Percentiles rank a stretch among this genome's conserved stretches.
Evolutionary conservation across 257 asterid species (phyloP).

Genomic region (Forsythia suspensa): DNA sequence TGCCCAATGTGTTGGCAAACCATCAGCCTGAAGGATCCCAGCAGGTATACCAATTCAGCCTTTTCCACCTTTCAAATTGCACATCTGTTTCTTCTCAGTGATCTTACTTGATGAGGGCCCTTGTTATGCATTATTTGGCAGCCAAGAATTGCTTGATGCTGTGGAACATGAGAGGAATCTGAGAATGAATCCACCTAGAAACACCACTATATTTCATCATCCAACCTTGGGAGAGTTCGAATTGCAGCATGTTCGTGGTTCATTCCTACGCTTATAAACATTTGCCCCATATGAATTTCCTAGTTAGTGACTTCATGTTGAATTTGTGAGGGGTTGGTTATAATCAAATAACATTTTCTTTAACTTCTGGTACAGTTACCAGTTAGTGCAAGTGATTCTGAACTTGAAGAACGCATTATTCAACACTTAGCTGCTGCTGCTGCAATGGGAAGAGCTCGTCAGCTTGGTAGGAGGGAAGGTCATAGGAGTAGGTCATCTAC

Average conservation of each 20-base stretch:
- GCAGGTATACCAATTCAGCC: slow-evolving; percentile 38
- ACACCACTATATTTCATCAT: slow-evolving; percentile 64
- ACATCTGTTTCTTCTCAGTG: neutral
- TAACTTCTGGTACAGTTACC: slow-evolving; percentile 57
- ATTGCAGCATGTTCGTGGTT: slow-evolving; percentile 56
- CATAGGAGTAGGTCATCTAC: slow-evolving; percentile 66
- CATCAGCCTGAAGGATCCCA: slow-evolving; percentile 76
- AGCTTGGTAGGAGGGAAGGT: slow-evolving; percentile 72
- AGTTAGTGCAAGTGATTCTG: slow-evolving; percentile 66
- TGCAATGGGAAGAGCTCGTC: slow-evolving; percentile 89
- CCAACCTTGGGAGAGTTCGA: slow-evolving; percentile 72
- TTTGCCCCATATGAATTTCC: neutral
- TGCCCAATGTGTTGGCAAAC: slow-evolving; percentile 97
- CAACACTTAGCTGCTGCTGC: slow-evolving; percentile 95
- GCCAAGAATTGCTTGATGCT: slow-evolving; percentile 70
- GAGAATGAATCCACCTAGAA: slow-evolving; percentile 65
- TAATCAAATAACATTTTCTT: neutral
- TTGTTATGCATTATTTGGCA: slow-evolving; percentile 20
- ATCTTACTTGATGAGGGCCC: neutral
- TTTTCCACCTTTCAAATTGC: neutral
- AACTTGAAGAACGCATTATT: slow-evolving; percentile 79
- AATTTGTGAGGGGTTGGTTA: neutral
- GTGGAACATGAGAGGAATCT: slow-evolving; percentile 65
- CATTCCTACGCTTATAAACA: neutral
- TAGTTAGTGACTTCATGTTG: neutral